phyloP scores from a whole-genome alignment of 2,329 filamentous ascomycete genomes.

The Chaetoscypha palmicola region DNA sequence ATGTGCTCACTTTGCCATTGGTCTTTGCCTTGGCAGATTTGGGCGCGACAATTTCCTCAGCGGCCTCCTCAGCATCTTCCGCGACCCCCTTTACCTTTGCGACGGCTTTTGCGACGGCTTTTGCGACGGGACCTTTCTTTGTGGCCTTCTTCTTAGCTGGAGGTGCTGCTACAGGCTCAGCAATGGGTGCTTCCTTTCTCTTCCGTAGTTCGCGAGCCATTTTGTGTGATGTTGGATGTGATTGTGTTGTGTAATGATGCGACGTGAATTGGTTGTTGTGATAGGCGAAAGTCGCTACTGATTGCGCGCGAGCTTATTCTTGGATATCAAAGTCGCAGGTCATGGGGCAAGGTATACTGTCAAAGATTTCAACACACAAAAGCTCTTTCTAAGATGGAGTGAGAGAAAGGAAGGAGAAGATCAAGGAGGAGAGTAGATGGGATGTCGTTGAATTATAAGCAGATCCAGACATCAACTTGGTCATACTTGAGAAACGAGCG shows the following conservation, averaged over 20 bases:
- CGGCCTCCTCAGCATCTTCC: conserved; percentile 11
- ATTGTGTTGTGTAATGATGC: conserved; percentile 9
- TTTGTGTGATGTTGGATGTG: conserved; percentile 9
- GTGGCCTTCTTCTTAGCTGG: conserved; percentile 44
- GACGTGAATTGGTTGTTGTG: conserved; percentile 14
- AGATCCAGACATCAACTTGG: conserved; percentile 20
- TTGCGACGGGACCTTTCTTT: conserved; percentile 37
- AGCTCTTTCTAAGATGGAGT: conserved; percentile 3
- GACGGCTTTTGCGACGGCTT: conserved; percentile 35
- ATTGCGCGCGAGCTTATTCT: background rate
- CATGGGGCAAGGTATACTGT: conserved; percentile 1
- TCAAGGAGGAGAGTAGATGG: conserved; percentile 8
- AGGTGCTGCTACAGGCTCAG: conserved; percentile 38
- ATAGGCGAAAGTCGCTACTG: conserved; percentile 18
- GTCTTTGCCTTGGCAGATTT: conserved; percentile 27
- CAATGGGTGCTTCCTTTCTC: conserved; percentile 50
- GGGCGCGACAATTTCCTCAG: conserved; percentile 12
- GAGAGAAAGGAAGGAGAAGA: background rate
- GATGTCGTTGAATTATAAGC: conserved; percentile 26
- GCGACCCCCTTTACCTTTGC: conserved; percentile 34
- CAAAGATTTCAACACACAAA: background rate
- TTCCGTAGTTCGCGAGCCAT: conserved; percentile 56
- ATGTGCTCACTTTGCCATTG: conserved; percentile 17
- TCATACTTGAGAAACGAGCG: conserved; percentile 13
- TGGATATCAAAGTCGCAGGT: background rate